Evolutionary conservation across 2,329 filamentous ascomycete genomes (phyloP).

Genomic region (Trichophyton benhamiae): DNA sequence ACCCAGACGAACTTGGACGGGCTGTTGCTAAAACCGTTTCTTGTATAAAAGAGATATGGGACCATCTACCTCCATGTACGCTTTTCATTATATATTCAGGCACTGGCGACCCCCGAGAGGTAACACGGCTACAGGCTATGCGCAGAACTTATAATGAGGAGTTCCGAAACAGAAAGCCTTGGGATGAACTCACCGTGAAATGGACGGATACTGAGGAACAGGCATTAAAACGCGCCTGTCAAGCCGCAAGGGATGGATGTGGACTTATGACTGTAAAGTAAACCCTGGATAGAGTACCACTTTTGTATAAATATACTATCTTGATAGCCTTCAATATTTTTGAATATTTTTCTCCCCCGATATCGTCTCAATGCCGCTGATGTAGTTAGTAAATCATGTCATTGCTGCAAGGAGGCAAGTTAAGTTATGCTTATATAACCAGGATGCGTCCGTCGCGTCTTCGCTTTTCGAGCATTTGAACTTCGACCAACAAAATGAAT

Average conservation of each 20-base stretch:
- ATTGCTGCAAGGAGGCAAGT: no score
- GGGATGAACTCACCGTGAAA: slow-evolving; percentile 50
- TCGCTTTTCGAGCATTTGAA: no score
- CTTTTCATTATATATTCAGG: slow-evolving; percentile 52
- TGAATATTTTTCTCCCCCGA: background rate
- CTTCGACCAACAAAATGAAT: no score
- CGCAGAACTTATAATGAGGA: slow-evolving; percentile 46
- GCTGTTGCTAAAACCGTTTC: slow-evolving; percentile 40
- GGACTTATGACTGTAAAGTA: slow-evolving; percentile 49
- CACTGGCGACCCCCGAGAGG: slow-evolving; percentile 49
- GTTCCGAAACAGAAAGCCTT: slow-evolving; percentile 46
- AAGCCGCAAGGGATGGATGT: slow-evolving; percentile 45
- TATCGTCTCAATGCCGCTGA: background rate
- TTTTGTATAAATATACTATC: background rate
- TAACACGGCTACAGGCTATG: slow-evolving; percentile 44
- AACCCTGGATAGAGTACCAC: slow-evolving; percentile 7
- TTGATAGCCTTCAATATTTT: background rate
- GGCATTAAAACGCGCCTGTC: slow-evolving; percentile 43
- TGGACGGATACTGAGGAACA: slow-evolving; percentile 56
- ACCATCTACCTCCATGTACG: slow-evolving; percentile 46
- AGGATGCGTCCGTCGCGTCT: no score
- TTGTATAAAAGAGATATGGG: slow-evolving; percentile 42
- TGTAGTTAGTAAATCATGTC: no score
- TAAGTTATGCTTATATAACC: background rate
- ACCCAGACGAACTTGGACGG: slow-evolving; percentile 27